Percentiles rank a stretch among this genome's conserved stretches.
phyloP scores from a whole-genome alignment of 2,329 filamentous ascomycete genomes.

The Fusarium secorum region DNA sequence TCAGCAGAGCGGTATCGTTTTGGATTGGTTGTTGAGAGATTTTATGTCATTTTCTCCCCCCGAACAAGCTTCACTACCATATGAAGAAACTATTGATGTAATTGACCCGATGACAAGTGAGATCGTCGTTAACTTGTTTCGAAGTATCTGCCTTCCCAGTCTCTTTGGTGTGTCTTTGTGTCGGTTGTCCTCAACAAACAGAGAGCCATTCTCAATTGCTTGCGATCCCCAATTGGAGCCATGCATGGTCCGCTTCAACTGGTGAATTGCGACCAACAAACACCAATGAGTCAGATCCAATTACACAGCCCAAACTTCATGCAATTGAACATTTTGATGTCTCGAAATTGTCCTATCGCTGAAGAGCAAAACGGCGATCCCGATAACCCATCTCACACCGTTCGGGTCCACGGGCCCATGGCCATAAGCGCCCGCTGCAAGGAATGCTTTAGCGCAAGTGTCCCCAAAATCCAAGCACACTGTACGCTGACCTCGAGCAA shows the following conservation, averaged over 20 bases:
- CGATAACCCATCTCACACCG: neutral
- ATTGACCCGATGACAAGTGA: accelerated
- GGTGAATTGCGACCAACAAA: neutral
- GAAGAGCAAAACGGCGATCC: neutral
- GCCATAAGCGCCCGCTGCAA: neutral
- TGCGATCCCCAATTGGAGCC: neutral
- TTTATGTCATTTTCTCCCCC: neutral
- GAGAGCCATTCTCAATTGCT: neutral
- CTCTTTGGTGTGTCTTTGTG: neutral
- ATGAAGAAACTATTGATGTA: neutral
- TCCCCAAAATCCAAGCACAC: slow-evolving; percentile 8
- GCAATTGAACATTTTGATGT: neutral
- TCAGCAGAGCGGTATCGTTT: neutral
- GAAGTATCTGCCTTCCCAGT: neutral
- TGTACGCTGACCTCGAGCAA: slow-evolving; percentile 7
- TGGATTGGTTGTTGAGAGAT: accelerated
- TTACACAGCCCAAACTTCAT: neutral
- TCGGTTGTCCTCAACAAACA: neutral
- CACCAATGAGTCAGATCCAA: neutral
- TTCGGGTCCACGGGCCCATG: slow-evolving; percentile 12
- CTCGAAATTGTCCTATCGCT: neutral
- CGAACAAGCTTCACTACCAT: neutral
- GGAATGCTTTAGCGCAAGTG: slow-evolving; percentile 14
- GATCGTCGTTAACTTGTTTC: accelerated
- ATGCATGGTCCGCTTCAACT: neutral